phyloP scores from a whole-genome alignment of 2,329 filamentous ascomycete genomes.

The Beauveria brongniartii region DNA sequence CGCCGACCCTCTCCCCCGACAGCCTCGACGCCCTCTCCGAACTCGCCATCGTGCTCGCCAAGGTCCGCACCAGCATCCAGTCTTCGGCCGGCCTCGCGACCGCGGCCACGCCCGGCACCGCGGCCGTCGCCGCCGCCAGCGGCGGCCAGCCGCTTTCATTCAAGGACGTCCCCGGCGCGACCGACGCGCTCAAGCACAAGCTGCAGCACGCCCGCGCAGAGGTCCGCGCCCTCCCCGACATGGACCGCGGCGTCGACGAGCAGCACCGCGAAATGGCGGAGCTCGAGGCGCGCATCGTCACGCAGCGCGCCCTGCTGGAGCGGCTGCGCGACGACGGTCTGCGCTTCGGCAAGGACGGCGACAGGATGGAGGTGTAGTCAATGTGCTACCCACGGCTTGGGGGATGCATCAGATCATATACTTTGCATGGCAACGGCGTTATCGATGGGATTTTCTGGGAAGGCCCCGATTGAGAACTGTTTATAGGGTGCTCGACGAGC shows the following conservation, averaged over 20 bases:
- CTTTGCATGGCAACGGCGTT: constrained; percentile 8
- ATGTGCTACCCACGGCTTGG: neutral
- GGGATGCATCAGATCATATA: neutral
- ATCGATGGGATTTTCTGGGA: neutral
- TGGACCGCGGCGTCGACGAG: constrained; percentile 56
- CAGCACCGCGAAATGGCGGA: constrained; percentile 63
- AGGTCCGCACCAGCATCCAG: constrained; percentile 51
- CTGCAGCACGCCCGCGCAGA: constrained; percentile 68
- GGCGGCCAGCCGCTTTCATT: constrained; percentile 36
- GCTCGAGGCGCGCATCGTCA: constrained; percentile 54
- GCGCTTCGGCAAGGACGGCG: constrained; percentile 25
- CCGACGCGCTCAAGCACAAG: constrained; percentile 72
- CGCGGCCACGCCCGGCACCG: constrained; percentile 27
- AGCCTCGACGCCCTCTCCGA: constrained; percentile 80
- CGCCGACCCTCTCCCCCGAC: constrained; percentile 66
- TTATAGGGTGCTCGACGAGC: neutral
- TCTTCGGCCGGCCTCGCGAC: constrained; percentile 31
- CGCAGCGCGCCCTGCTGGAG: constrained; percentile 52
- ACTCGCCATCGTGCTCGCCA: constrained; percentile 68
- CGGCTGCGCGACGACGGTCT: constrained; percentile 44
- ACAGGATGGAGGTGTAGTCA: constrained; percentile 34
- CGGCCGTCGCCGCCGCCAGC: constrained; percentile 12
- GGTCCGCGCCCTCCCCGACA: constrained; percentile 59
- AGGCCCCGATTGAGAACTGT: neutral
- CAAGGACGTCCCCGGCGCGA: constrained; percentile 73